phyloP scores from a whole-genome alignment of 345 rosid species.

The Populus alba region DNA sequence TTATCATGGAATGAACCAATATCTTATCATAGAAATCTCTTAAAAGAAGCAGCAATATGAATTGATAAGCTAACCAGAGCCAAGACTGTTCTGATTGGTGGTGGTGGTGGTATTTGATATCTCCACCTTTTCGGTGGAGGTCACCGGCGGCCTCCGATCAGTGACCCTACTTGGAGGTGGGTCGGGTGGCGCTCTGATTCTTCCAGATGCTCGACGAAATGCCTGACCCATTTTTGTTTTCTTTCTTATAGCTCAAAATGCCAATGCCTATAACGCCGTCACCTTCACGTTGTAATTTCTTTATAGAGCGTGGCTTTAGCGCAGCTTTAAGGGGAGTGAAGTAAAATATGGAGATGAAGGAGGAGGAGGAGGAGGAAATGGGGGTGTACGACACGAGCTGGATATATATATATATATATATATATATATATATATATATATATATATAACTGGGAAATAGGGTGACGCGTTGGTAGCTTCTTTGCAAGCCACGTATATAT shows the following conservation, averaged over 20 bases:
- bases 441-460: background rate
- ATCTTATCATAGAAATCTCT: background rate
- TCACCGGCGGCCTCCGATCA: constrained; percentile 38
- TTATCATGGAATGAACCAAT: background rate
- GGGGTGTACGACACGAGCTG: background rate
- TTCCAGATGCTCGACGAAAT: constrained; percentile 96
- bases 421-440: too few relatives aligned
- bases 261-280: background rate
- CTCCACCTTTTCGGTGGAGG: constrained; percentile 27
- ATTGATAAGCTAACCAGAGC: constrained; percentile 20
- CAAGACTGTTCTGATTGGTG: constrained; percentile 7
- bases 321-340: background rate
- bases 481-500: background rate
- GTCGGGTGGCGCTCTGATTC: constrained; percentile 40
- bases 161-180: constrained; percentile 36
- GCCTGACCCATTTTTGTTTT: constrained; percentile 76
- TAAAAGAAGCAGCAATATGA: background rate
- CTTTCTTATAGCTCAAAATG: background rate
- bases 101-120: constrained; percentile 19
- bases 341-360: background rate
- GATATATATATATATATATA: too few relatives aligned
- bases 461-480: background rate
- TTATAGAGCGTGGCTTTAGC: background rate
- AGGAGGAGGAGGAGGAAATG: background rate
- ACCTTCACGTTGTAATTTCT: background rate